Percentiles rank a stretch among this genome's conserved stretches.
phyloP scores from a whole-genome alignment of 768 basidiomycete genomes.

The Cystoderma amianthinum region DNA sequence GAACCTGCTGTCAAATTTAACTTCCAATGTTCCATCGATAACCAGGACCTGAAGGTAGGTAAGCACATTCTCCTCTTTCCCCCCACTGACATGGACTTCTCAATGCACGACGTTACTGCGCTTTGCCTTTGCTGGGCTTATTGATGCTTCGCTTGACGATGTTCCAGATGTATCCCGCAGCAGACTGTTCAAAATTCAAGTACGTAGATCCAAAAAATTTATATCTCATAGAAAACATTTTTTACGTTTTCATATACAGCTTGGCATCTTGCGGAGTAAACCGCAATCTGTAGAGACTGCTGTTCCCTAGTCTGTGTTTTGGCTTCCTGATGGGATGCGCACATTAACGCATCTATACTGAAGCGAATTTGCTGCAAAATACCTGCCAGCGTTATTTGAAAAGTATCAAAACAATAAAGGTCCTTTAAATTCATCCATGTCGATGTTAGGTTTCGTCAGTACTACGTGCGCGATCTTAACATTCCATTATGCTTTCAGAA shows the following conservation, averaged over 20 bases:
- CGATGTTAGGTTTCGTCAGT: slow-evolving; percentile 24
- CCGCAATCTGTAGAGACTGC: slow-evolving; percentile 10
- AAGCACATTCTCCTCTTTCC: too few species aligned
- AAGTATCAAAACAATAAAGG: slow-evolving; percentile 17
- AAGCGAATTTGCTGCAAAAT: slow-evolving; percentile 31
- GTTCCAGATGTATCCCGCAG: too few species aligned
- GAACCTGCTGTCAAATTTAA: too few species aligned
- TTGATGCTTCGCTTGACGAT: too few species aligned
- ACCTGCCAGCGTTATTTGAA: slow-evolving; percentile 23
- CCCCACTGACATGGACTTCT: too few species aligned
- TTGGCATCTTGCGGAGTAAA: slow-evolving; percentile 18
- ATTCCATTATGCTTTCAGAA: too few species aligned
- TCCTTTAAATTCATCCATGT: slow-evolving; percentile 14
- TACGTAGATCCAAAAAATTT: slow-evolving; percentile 3
- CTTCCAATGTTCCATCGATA: too few species aligned
- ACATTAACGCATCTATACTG: not conserved
- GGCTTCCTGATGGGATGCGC: too few species aligned
- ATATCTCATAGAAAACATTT: not conserved
- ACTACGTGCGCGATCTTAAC: slow-evolving; percentile 21
- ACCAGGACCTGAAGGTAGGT: too few species aligned
- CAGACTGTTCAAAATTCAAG: slow-evolving; percentile 17
- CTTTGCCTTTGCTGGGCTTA: too few species aligned
- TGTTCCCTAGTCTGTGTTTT: slow-evolving; percentile 11
- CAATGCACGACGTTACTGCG: too few species aligned
- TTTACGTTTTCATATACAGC: slow-evolving; percentile 10